These are phyloP conservation scores for Wickerhamiella pararugosa DNA, from an alignment of 1,139 yeast species.

Conservation along the genomic window DNA sequence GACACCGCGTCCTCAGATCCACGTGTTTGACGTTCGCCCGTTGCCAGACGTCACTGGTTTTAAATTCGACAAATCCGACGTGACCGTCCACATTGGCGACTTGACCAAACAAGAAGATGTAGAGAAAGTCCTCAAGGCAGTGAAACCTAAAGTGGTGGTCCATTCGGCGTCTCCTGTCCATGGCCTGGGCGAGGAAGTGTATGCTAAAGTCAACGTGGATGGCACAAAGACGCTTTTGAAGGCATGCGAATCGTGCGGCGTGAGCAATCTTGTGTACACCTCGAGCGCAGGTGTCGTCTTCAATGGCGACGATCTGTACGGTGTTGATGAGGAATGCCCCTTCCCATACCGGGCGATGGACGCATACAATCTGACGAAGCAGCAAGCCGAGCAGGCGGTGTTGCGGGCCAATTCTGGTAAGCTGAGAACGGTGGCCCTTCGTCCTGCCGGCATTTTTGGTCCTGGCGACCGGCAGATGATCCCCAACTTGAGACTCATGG, in stretches of 20 bases:
- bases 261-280: slow-evolving; percentile 75
- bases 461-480: slow-evolving; percentile 97
- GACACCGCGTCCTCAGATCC: slow-evolving; percentile 56
- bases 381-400: slow-evolving; percentile 75
- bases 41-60: slow-evolving; percentile 42
- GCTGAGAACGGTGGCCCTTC: slow-evolving; percentile 63
- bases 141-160: slow-evolving; percentile 64
- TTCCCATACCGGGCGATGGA: slow-evolving; percentile 89
- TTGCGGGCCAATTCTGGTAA: slow-evolving; percentile 44
- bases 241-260: slow-evolving; percentile 31
- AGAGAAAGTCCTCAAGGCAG: slow-evolving; percentile 39
- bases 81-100: slow-evolving; percentile 66
- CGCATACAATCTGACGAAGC: slow-evolving; percentile 91
- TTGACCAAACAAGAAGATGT: slow-evolving; percentile 64
- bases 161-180: slow-evolving; percentile 97
- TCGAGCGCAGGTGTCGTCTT: slow-evolving; percentile 96
- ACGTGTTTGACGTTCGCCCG: slow-evolving; percentile 84
- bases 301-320: slow-evolving; percentile 78
- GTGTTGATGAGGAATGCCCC: slow-evolving; percentile 92
- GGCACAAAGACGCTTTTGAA: slow-evolving; percentile 70
- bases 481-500: slow-evolving; percentile 80
- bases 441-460: slow-evolving; percentile 98
- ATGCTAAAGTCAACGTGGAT: slow-evolving; percentile 77
- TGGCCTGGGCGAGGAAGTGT: slow-evolving; percentile 64
- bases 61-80: slow-evolving; percentile 43